phyloP scores from a whole-genome alignment of 2,329 filamentous ascomycete species.

The Ophiostoma novo-ulmi region DNA sequence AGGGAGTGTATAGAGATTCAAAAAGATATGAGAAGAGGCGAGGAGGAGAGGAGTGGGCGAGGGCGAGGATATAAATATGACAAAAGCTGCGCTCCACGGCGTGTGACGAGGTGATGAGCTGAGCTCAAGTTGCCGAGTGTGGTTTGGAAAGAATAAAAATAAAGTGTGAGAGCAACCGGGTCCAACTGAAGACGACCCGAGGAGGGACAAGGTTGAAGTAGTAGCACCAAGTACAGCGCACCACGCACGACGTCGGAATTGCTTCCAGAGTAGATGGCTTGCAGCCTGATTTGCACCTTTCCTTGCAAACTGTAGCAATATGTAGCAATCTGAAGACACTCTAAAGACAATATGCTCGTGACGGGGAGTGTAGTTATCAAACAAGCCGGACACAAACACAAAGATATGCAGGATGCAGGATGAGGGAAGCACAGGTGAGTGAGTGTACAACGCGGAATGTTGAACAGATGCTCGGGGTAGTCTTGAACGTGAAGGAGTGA shows the following conservation, averaged over 20 bases:
- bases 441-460: not conserved
- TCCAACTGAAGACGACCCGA: not conserved
- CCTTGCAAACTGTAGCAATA: not conserved
- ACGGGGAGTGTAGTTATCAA: slow-evolving; percentile 4
- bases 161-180: slow-evolving; percentile 9
- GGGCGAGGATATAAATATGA: slow-evolving; percentile 1
- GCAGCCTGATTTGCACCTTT: not conserved
- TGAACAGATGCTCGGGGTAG: not conserved
- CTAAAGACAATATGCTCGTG: not conserved
- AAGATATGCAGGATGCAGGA: not conserved
- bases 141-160: not conserved
- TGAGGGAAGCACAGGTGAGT: not conserved
- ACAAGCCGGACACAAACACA: not conserved
- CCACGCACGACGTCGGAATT: slow-evolving; percentile 9
- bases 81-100: not conserved
- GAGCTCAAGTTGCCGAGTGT: not conserved
- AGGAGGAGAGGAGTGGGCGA: not conserved
- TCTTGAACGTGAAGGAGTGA: not conserved
- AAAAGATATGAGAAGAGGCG: not conserved
- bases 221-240: not conserved
- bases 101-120: not conserved
- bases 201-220: not conserved
- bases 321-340: not conserved
- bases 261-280: slow-evolving; percentile 10
- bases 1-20: not conserved